phyloP scores from a whole-genome alignment of 768 basidiomycete species.

The Boletales sp. region DNA sequence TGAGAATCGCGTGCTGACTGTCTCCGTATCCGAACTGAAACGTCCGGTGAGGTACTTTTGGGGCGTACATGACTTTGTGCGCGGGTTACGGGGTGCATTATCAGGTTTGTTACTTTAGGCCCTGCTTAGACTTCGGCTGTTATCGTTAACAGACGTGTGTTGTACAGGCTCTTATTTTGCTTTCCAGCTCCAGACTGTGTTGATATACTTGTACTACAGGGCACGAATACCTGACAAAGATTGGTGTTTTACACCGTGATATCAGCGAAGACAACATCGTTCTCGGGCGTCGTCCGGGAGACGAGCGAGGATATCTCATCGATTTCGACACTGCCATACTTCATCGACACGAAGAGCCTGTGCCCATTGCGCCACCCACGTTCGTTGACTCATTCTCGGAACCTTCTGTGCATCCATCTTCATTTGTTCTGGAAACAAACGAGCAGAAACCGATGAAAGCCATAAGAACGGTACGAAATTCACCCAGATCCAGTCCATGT shows the following conservation, averaged over 20 bases:
- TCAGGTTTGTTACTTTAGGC: neutral
- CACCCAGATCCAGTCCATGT: neutral
- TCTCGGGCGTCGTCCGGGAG: constrained; percentile 13
- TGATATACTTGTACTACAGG: neutral
- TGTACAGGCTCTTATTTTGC: neutral
- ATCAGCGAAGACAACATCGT: constrained; percentile 35
- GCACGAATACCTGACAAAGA: constrained; percentile 10
- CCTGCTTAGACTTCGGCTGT: no score
- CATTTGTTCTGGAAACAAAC: no score
- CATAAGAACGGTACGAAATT: no score
- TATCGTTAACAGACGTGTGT: no score
- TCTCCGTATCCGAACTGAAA: neutral
- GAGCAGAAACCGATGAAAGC: neutral
- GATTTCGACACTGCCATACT: constrained; percentile 14
- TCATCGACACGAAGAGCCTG: no score
- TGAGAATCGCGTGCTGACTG: neutral
- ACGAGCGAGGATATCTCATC: constrained; percentile 26
- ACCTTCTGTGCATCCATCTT: no score
- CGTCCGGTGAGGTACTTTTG: neutral
- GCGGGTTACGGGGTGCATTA: neutral
- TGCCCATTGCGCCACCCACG: no score
- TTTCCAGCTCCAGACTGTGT: neutral
- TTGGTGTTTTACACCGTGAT: constrained; percentile 30
- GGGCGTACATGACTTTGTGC: neutral
- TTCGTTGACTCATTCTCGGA: no score